These are phyloP conservation scores for Penicillium arizonense DNA, from an alignment of 495 filamentous ascomycete genomes.

Conservation along the genomic window DNA sequence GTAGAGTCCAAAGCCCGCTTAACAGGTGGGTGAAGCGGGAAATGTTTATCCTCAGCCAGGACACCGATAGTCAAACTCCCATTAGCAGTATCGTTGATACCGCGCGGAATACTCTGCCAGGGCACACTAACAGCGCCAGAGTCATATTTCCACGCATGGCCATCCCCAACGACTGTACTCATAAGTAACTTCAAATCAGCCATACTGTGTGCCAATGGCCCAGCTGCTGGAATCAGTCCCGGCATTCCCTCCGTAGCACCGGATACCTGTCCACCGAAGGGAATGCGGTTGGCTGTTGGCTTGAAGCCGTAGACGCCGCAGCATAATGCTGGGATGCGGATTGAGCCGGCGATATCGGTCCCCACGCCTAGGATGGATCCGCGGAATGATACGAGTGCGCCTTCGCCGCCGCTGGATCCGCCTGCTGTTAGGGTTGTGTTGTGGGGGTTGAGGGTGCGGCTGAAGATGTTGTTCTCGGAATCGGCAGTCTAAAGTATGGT, in stretches of 20 bases:
- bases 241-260: conserved; percentile 14
- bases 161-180: conserved; percentile 45
- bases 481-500: conserved; percentile 40
- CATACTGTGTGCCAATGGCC: conserved; percentile 58
- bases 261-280: conserved; percentile 31
- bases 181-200: conserved; percentile 58
- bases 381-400: conserved; percentile 51
- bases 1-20: conserved; percentile 43
- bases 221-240: conserved; percentile 22
- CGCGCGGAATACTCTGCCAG: conserved; percentile 3
- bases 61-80: conserved; percentile 46
- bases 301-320: conserved; percentile 62
- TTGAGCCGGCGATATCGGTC: conserved; percentile 61
- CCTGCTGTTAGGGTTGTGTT: conserved; percentile 52
- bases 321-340: conserved; percentile 59
- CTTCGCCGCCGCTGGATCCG: conserved; percentile 61
- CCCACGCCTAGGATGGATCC: conserved; percentile 60
- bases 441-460: conserved; percentile 51
- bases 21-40: conserved; percentile 55
- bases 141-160: conserved; percentile 45
- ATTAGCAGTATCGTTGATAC: neutral
- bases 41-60: conserved; percentile 48
- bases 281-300: conserved; percentile 55
- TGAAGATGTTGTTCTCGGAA: conserved; percentile 25
- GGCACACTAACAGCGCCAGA: conserved; percentile 11